Conservation (phyloP, 163 green algal species). For the Scenedesmus sp. region DNA sequence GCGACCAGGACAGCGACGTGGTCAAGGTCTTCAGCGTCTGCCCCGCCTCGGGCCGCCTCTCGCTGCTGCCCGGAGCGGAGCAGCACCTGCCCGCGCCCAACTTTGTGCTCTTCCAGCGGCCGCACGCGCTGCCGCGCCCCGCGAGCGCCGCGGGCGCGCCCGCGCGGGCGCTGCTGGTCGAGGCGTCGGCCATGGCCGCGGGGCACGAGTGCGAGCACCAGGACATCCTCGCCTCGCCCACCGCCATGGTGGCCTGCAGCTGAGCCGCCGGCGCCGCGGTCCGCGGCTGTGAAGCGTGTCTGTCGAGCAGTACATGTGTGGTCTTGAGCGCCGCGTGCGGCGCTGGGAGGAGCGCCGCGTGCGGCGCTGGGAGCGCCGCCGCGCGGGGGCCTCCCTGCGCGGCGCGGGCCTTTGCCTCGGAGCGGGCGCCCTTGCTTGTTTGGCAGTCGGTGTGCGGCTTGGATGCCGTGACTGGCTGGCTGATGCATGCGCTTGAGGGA, state of each 20-base stretch:
- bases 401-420: too few relatives aligned
- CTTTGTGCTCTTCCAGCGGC: slow-evolving; percentile 46
- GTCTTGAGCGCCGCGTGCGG: too few relatives aligned
- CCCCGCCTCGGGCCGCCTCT: slow-evolving; percentile 15
- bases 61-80: not conserved
- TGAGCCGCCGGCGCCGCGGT: not conserved
- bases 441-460: too few relatives aligned
- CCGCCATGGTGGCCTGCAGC: slow-evolving; percentile 30
- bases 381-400: too few relatives aligned
- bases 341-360: too few relatives aligned
- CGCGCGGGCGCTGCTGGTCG: not conserved
- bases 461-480: too few relatives aligned
- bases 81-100: slow-evolving; percentile 16
- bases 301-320: not conserved
- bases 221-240: slow-evolving; percentile 12
- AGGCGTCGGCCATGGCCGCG: not conserved
- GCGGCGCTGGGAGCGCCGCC: too few relatives aligned
- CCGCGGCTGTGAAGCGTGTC: too few relatives aligned
- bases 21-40: slow-evolving; percentile 42
- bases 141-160: not conserved
- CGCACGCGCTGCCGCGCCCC: slow-evolving; percentile 2
- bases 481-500: too few relatives aligned
- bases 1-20: slow-evolving; percentile 41
- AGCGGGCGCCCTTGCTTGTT: too few relatives aligned
- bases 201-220: not conserved